phyloP scores from a whole-genome alignment of 805 yeast species.

The Metschnikowia aberdeeniae region DNA sequence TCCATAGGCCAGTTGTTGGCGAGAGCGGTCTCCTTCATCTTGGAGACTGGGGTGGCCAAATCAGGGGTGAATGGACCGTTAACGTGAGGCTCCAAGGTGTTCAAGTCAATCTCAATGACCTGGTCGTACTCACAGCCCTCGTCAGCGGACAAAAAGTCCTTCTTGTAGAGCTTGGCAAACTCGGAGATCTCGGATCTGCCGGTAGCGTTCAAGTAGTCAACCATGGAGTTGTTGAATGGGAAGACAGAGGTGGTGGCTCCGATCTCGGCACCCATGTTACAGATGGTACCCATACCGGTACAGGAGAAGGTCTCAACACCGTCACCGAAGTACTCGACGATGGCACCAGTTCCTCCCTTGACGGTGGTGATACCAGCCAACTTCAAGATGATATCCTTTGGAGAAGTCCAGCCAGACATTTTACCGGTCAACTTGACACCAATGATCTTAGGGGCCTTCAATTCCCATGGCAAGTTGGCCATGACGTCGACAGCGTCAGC shows the following conservation, averaged over 20 bases:
- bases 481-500: constrained; percentile 98
- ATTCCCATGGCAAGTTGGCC: constrained; percentile 94
- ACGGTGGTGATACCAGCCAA: constrained; percentile 93
- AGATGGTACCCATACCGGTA: constrained; percentile 99
- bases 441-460: constrained; percentile 92
- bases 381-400: constrained; percentile 91
- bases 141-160: constrained; percentile 75
- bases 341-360: constrained; percentile 97
- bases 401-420: constrained; percentile 94
- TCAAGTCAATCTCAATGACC: constrained; percentile 84
- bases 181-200: constrained; percentile 81
- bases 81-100: constrained; percentile 88
- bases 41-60: constrained; percentile 90
- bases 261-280: constrained; percentile 99
- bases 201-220: constrained; percentile 81
- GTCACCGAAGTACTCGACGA: constrained; percentile 94
- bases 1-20: constrained; percentile 89
- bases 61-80: constrained; percentile 99
- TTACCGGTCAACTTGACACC: constrained; percentile 94
- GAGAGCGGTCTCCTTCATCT: constrained; percentile 77
- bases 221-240: constrained; percentile 93
- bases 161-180: constrained; percentile 64
- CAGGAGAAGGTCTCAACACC: constrained; percentile 91
- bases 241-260: constrained; percentile 97
- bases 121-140: constrained; percentile 92